Base-by-base conservation (phyloP, 2,329 filamentous ascomycete species). In the Cercospora sesami region DNA sequence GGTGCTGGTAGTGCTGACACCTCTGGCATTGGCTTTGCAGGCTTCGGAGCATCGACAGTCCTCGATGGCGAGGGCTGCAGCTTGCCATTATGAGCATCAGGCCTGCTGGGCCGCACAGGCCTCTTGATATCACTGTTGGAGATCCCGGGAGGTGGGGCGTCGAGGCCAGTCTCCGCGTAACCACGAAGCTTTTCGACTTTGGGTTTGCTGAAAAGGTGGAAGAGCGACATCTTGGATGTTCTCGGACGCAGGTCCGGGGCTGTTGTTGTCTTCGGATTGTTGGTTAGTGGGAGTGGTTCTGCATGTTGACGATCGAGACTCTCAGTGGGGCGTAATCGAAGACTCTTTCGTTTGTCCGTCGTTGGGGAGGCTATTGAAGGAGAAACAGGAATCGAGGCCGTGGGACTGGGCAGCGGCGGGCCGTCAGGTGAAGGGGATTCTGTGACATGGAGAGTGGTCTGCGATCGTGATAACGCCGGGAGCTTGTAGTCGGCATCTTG, bases 131-230 rank as follows among this genome's bases (percentile, higher is more conserved):
- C 66, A 65, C 53, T 70, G 45, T 62, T 69, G 30, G 63, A 65
- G 18, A 59, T 64, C 26, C 57, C 65, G 39, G 26, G 69, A 61
- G 62, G 53, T 33, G 68, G 70, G 14, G 64, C 61, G 30, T 73
- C 67, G 18, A 82, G 75, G 39, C 79, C 81, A 53, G 78, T 73
- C 71, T 84, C 82, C 28, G 79, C 79, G 71, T 83, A 81, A 5
- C 82, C 83, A 69, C 80, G 80, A 59, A 79, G 77, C 72, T 77
- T 81, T 71, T 85, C 82, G 30, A 83, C 81, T 72, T 83, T 84
- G 23, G 83, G 82, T 65, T 78, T 78, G 74, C 80, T 83, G 77
- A 85, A 85, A 14, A 85, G 78, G 65, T 77, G 81, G 77, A 84
- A 84, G 10, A 85, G 73, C 31, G 82, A 84, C 80, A 84, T 81